These are phyloP conservation scores for Zopfia rhizophila DNA, from an alignment of 2,329 filamentous ascomycete genomes.

Conservation along the genomic window DNA sequence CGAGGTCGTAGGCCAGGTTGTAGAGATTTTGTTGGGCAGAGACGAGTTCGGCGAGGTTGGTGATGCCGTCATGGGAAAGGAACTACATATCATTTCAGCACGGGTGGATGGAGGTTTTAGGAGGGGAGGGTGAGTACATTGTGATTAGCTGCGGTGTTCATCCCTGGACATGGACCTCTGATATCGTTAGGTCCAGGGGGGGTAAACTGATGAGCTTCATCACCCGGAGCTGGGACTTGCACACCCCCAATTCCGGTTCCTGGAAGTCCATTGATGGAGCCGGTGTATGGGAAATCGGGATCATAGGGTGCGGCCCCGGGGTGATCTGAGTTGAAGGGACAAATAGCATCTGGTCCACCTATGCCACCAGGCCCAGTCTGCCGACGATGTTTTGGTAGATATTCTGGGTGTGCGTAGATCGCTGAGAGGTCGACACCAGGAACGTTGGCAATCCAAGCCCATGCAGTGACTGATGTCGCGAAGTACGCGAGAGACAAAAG, in stretches of 20 bases:
- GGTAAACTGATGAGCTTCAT: slow-evolving; percentile 51
- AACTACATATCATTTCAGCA: slow-evolving; percentile 34
- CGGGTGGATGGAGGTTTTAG: neutral
- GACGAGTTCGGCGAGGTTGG: slow-evolving; percentile 56
- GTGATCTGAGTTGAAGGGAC: slow-evolving; percentile 38
- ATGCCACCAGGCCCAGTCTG: slow-evolving; percentile 1
- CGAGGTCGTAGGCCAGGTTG: slow-evolving; percentile 57
- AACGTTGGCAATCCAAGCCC: slow-evolving; percentile 5
- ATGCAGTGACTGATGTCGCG: too few relatives aligned
- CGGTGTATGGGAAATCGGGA: slow-evolving; percentile 53
- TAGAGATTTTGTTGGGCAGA: slow-evolving; percentile 59
- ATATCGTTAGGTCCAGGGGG: slow-evolving; percentile 53
- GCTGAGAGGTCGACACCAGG: slow-evolving; percentile 7
- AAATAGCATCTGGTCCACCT: too few relatives aligned
- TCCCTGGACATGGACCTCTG: slow-evolving; percentile 55
- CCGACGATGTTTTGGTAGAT: slow-evolving; percentile 5
- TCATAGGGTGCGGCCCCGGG: slow-evolving; percentile 5
- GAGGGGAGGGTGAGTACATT: too few relatives aligned
- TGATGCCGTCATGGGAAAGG: slow-evolving; percentile 55
- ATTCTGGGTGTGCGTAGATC: slow-evolving; percentile 5
- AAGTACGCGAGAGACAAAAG: too few relatives aligned
- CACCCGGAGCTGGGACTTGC: slow-evolving; percentile 55
- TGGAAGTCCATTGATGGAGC: slow-evolving; percentile 54
- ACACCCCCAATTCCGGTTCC: slow-evolving; percentile 56
- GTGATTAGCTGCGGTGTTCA: slow-evolving; percentile 58